Conservation (phyloP, 371 early-diverging fungal genomes). For the Haplosporangium sp. region DNA sequence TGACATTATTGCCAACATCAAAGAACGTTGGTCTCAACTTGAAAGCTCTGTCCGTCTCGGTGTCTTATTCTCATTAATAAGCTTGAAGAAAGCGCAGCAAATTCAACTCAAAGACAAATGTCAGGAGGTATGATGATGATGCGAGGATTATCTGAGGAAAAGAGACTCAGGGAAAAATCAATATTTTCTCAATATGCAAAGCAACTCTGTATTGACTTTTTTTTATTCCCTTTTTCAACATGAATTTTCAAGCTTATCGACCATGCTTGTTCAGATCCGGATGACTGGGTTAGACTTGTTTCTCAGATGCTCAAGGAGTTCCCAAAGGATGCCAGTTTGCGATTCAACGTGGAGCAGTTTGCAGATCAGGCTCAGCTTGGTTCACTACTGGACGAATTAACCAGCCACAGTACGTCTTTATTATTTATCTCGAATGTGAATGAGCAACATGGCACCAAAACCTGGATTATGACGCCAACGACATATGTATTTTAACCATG, state of each 20-base stretch:
- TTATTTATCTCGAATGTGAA: too few species aligned
- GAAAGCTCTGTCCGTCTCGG: constrained; percentile 34
- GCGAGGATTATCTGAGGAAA: too few species aligned
- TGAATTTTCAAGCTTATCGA: constrained; percentile 37
- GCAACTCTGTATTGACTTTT: background rate
- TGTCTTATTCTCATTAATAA: constrained; percentile 49
- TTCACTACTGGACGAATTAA: constrained; percentile 19
- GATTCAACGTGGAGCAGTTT: constrained; percentile 53
- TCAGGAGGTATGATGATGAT: constrained; percentile 23
- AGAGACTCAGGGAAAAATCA: too few species aligned
- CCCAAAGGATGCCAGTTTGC: constrained; percentile 38
- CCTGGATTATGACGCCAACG: too few species aligned
- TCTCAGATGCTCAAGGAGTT: constrained; percentile 51
- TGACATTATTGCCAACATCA: constrained; percentile 47
- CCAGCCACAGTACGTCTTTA: constrained; percentile 27
- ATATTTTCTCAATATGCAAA: too few species aligned
- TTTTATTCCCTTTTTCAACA: background rate
- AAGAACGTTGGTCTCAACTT: constrained; percentile 42
- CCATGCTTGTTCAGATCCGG: constrained; percentile 40
- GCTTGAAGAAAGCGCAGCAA: constrained; percentile 54
- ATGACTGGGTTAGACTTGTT: constrained; percentile 52
- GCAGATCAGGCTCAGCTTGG: constrained; percentile 44
- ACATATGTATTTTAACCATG: too few species aligned
- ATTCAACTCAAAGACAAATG: constrained; percentile 34
- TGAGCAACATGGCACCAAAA: too few species aligned